Conservation (phyloP, 140 eudicot species). For the Stevia rebaudiana region DNA sequence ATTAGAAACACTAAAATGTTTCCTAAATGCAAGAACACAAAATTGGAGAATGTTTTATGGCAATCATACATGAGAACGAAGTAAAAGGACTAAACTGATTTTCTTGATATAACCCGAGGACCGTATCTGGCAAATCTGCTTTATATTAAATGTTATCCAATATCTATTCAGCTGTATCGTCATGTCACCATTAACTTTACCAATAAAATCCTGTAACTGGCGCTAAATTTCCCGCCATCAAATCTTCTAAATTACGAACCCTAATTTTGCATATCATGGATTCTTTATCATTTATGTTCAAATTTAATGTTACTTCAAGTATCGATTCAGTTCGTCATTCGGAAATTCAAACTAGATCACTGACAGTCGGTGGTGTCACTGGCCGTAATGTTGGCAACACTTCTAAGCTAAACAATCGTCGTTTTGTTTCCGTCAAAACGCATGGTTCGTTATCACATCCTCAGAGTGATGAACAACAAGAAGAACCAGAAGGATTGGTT, state of each 20-base stretch:
- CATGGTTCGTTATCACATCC: slow-evolving; percentile 24
- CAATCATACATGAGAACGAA: not conserved
- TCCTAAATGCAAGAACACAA: too few relatives aligned
- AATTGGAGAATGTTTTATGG: too few relatives aligned
- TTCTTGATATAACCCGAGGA: not conserved
- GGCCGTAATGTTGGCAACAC: slow-evolving; percentile 1
- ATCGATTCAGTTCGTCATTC: slow-evolving; percentile 8
- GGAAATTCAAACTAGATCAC: slow-evolving; percentile 10
- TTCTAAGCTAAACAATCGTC: slow-evolving; percentile 8
- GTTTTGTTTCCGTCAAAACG: slow-evolving; percentile 14
- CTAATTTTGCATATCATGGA: slow-evolving; percentile 24
- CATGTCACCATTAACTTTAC: slow-evolving; percentile 2
- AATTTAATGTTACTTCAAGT: slow-evolving; percentile 13
- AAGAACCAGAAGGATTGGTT: slow-evolving; percentile 39
- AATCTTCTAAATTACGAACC: slow-evolving; percentile 18
- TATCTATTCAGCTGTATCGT: not conserved
- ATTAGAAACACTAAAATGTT: too few relatives aligned
- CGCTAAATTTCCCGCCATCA: slow-evolving; percentile 40
- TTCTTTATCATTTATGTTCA: slow-evolving; percentile 24
- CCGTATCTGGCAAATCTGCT: not conserved
- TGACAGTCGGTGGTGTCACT: slow-evolving; percentile 2
- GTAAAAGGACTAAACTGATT: not conserved
- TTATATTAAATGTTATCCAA: not conserved
- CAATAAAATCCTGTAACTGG: not conserved
- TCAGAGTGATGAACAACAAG: slow-evolving; percentile 13